Evolutionary conservation across 306 rosid species (phyloP).

Genomic region (Medicago arabica): DNA sequence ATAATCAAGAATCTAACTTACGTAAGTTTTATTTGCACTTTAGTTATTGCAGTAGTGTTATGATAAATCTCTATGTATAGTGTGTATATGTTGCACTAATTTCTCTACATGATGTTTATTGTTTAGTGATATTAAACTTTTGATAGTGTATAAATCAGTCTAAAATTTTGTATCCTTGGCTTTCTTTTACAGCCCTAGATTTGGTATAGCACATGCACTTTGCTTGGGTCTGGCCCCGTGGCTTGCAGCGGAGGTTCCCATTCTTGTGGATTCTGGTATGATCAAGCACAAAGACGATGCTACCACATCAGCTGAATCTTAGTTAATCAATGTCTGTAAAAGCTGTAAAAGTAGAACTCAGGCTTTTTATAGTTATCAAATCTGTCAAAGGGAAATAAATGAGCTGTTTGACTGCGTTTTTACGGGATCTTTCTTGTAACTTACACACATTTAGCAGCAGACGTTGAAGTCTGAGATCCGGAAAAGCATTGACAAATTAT

Average conservation of each 20-base stretch:
- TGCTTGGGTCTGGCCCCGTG: slow-evolving; percentile 99
- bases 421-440: slow-evolving; percentile 35
- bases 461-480: slow-evolving; percentile 38
- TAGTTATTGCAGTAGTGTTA: too few species aligned
- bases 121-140: too few species aligned
- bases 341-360: slow-evolving; percentile 49
- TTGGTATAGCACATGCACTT: slow-evolving; percentile 97
- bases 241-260: slow-evolving; percentile 98
- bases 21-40: too few species aligned
- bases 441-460: slow-evolving; percentile 39
- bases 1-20: too few species aligned
- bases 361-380: slow-evolving; percentile 34
- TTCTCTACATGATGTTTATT: too few species aligned
- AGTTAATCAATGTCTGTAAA: slow-evolving; percentile 44
- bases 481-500: slow-evolving; percentile 12
- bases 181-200: slow-evolving; percentile 83
- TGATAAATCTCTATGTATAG: too few species aligned
- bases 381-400: slow-evolving; percentile 46
- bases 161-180: slow-evolving; percentile 19
- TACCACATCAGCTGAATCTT: slow-evolving; percentile 75
- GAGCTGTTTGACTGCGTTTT: slow-evolving; percentile 48
- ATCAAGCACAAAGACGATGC: slow-evolving; percentile 96
- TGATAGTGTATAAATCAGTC: too few species aligned
- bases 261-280: slow-evolving; percentile 99
- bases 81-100: too few species aligned